Base-by-base conservation (phyloP, 495 filamentous ascomycete species). In the Lindgomyces ingoldianus region DNA sequence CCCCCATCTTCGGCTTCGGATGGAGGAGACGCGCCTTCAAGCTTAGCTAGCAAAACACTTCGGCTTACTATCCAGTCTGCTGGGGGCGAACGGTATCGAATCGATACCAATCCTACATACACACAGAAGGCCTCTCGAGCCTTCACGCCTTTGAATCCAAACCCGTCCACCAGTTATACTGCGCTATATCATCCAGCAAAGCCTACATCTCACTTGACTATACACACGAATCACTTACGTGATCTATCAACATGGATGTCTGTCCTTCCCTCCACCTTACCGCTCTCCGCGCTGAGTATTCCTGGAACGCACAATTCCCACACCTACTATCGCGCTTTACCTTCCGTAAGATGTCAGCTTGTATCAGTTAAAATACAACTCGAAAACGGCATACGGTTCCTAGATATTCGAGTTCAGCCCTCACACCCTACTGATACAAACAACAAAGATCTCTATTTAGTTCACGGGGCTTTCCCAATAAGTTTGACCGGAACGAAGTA, bases 241-340 rank as follows among this genome's bases (percentile, higher is more conserved):
- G 80, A 88, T 41, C 83, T 94, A 55, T 69, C 84, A 60, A 77
- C 81, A 18, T 98, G 94, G 94, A 98, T 98, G 91, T 70, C 77
- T 51, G 79, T 85, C 39, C 79, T 97, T 30, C 79, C 77, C 46
- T 83, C 90, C 68, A 79, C 84, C 25, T 86, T 82, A 16, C 83
- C 90, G 0, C 79, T 98, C 22, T 91, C 91, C 11, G 83, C 88
- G 3, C 84, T 98, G 29, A 91, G 87, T 45, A 96, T 98, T 62
- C 95, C 94, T 1, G 94, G 94, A 57, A 98, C 94, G 0, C 94
- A 98, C 81, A 98, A 98, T 76, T 89, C 87, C 6, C 89, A 93
- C 1, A 94, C 93, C 1, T 87, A 83, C 76, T 81, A 94, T 75
- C 75, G 82, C 25, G 93, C 94, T 19, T 84, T 96, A 0, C 94